Conservation (phyloP, 2,329 filamentous ascomycete species). For the Pseudogymnoascus sp. region DNA sequence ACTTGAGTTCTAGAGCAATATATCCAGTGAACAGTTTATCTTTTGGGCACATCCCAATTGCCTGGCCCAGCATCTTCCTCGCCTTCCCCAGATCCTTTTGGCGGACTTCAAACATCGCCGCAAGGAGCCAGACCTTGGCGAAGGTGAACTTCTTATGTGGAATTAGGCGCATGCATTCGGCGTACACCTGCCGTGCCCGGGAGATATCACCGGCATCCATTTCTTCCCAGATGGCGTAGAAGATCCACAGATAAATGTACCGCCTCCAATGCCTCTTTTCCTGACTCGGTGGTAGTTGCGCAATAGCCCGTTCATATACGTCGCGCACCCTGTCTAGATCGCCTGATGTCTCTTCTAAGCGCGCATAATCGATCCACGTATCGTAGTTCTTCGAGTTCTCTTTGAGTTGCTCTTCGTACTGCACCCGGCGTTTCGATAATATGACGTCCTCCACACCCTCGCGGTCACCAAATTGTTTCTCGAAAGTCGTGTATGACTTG, state of each 20-base stretch:
- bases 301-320: conserved; percentile 90
- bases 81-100: conserved; percentile 73
- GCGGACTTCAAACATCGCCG: conserved; percentile 86
- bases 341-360: conserved; percentile 77
- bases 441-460: conserved; percentile 95
- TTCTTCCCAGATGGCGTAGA: conserved; percentile 95
- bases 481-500: conserved; percentile 92
- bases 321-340: conserved; percentile 80
- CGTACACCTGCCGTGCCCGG: conserved; percentile 82
- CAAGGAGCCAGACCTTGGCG: conserved; percentile 90
- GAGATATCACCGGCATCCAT: conserved; percentile 70
- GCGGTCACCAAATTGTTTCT: conserved; percentile 92
- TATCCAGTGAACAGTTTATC: conserved; percentile 93
- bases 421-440: conserved; percentile 81
- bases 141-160: conserved; percentile 98
- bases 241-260: conserved; percentile 97
- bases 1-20: conserved; percentile 81
- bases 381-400: conserved; percentile 97
- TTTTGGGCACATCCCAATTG: conserved; percentile 92
- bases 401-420: conserved; percentile 90
- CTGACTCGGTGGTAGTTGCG: conserved; percentile 87
- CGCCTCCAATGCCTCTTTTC: conserved; percentile 96
- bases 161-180: conserved; percentile 75
- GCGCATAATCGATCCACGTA: conserved; percentile 90
- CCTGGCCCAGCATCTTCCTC: conserved; percentile 79